A percentile compares a stretch with the other conserved stretches of the same genome.
Evolutionary conservation across 2,329 filamentous ascomycete genomes (phyloP).

Genomic region (Elsinoe fawcettii): DNA sequence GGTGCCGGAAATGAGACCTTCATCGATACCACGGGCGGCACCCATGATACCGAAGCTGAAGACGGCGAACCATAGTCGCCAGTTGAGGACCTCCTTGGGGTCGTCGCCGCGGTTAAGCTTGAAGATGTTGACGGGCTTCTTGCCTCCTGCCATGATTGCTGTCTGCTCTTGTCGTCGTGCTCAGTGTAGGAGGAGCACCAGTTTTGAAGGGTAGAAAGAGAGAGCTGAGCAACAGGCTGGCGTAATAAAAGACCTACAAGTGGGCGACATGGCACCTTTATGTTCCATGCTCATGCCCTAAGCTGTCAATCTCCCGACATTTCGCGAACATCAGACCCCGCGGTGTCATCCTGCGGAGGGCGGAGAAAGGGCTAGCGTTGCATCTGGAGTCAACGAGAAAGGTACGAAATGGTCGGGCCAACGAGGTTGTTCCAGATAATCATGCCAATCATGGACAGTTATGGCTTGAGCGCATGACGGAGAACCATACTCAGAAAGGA

Average conservation of each 20-base stretch:
- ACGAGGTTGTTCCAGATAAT: not conserved
- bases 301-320: not conserved
- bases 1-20: conserved; percentile 55
- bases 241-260: not conserved
- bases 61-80: conserved; percentile 68
- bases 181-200: not conserved
- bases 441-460: not conserved
- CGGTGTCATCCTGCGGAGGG: not conserved
- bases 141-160: conserved; percentile 19
- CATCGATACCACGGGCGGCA: conserved; percentile 65
- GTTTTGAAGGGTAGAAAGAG: not conserved
- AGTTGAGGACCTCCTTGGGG: conserved; percentile 64
- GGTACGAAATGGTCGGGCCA: not conserved
- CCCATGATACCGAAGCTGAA: conserved; percentile 51
- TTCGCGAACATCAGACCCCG: conserved; percentile 1
- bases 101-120: conserved; percentile 50
- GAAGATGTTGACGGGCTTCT: conserved; percentile 24
- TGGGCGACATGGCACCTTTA: not conserved
- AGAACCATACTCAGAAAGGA: not conserved
- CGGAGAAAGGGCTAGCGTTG: not conserved
- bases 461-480: not conserved
- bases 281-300: not conserved
- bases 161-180: not conserved
- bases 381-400: not conserved
- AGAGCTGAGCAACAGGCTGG: not conserved